A percentile compares a stretch with the other conserved stretches of the same genome.
phyloP scores from a whole-genome alignment of 352 stramenopile genomes.

The Blastocystis sp. region DNA sequence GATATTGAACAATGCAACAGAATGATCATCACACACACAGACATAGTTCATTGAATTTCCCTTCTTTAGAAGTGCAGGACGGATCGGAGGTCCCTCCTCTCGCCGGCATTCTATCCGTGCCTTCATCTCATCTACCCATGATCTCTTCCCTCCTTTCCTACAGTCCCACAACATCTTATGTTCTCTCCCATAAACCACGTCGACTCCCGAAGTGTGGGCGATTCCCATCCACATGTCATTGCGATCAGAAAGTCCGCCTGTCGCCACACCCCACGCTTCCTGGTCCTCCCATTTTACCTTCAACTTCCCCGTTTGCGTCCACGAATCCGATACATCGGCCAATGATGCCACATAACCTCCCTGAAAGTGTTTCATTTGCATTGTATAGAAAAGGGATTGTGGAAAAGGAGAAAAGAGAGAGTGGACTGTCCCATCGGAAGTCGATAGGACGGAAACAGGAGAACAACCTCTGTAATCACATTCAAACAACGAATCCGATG shows the following conservation, averaged over 20 bases:
- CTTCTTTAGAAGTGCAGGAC: not conserved
- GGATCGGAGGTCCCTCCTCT: too few species aligned
- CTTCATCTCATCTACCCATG: not conserved
- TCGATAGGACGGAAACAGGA: not conserved
- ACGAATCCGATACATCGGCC: not conserved
- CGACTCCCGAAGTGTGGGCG: not conserved
- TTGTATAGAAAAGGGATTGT: not conserved
- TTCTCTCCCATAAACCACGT: not conserved
- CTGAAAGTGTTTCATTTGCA: not conserved
- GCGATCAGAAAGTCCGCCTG: not conserved
- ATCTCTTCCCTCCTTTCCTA: not conserved
- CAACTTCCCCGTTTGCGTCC: not conserved
- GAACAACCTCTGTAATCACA: not conserved
- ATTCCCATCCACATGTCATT: not conserved
- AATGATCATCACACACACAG: not conserved
- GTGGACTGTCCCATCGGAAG: not conserved
- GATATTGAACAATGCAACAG: not conserved
- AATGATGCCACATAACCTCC: not conserved
- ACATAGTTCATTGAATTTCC: not conserved
- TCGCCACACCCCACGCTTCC: not conserved
- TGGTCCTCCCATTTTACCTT: not conserved
- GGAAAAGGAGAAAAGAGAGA: conserved; percentile 3
- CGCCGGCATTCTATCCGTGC: too few species aligned
- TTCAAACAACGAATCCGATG: not conserved
- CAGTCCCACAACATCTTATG: not conserved